Evolutionary conservation across 768 basidiomycete species (phyloP), one percentile per base, ranked within the genome.

Genomic region (Royoungia palumana): DNA sequence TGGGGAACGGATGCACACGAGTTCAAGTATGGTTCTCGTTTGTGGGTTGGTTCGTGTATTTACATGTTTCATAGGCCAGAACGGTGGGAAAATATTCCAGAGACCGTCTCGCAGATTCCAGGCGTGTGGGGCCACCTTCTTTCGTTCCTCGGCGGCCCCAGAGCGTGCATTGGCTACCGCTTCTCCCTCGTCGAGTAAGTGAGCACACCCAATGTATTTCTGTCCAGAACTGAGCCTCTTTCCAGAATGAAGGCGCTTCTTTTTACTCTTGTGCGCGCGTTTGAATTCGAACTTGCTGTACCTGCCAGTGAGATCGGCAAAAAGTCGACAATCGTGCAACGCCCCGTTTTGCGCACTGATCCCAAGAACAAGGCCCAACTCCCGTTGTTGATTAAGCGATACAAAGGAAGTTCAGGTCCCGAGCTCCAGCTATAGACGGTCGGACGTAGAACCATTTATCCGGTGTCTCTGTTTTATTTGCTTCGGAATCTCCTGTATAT

Each of bases 161-260:
- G 76, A 25, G 75, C 82, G 7, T 88, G 85, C 55, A 86, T 87
- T 34, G 83, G 83, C 1, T 87, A 80, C 60, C 75, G 80, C 10
- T 85, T 87, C 58, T 72, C 85, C 21, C 61, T 85, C 19, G 65
- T 78, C 17, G 82, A 82, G 79, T 82, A 53, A 41, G 79, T 73
- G 30, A 6, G 9, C 20, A 35, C 25, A 14, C 16, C 14, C 27
- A 20, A n/a, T 21, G 19, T 13, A 5, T 13, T 0, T 7, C 5
- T 8, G 10, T 16, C 11, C 27, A 22, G 27, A 41, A 2, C 20
- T 13, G 12, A 6, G 30, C 28, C 13, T 28, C n/a, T 28, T 17
- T 30, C 22, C 20, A 55, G 54, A 41, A 49, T 44, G 17, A 55
- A 55, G 12, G 38, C 35, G 1, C 22, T 55, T 5, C 32, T 55